Conservation (phyloP, 1,284 basidiomycete species). For the Malassezia equina region DNA sequence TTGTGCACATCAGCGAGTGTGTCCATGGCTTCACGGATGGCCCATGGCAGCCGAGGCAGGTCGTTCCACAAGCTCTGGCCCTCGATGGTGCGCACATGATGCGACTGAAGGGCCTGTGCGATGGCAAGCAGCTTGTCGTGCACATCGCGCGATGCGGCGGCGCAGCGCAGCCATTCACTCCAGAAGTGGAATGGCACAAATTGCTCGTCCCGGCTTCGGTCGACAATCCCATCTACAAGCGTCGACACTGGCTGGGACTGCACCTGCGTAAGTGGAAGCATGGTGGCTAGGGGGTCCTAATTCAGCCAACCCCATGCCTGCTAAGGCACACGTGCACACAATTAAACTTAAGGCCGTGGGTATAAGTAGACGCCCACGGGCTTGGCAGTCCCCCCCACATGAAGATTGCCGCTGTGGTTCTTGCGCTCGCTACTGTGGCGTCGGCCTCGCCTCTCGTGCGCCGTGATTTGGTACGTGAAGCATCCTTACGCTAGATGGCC, state of each 20-base stretch:
- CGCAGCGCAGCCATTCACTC: constrained; percentile 1
- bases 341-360: background rate
- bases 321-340: background rate
- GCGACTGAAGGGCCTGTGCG: background rate
- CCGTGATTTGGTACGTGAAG: background rate
- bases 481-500: background rate
- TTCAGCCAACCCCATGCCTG: background rate
- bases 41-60: background rate
- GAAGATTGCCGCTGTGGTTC: background rate
- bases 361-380: background rate
- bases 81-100: background rate
- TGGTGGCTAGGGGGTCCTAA: background rate
- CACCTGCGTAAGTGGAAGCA: background rate
- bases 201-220: background rate
- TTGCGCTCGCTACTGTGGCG: background rate
- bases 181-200: constrained; percentile 6
- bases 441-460: background rate
- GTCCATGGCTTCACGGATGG: constrained; percentile 4
- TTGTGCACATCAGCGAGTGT: background rate
- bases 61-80: background rate
- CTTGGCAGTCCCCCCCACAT: background rate
- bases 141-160: background rate
- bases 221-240: background rate
- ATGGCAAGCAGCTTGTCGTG: constrained; percentile 2
- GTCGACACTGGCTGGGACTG: background rate